Evolutionary conservation across 129 eudicot species (phyloP).

Genomic region (Chrysanthemum lavandulifolium): DNA sequence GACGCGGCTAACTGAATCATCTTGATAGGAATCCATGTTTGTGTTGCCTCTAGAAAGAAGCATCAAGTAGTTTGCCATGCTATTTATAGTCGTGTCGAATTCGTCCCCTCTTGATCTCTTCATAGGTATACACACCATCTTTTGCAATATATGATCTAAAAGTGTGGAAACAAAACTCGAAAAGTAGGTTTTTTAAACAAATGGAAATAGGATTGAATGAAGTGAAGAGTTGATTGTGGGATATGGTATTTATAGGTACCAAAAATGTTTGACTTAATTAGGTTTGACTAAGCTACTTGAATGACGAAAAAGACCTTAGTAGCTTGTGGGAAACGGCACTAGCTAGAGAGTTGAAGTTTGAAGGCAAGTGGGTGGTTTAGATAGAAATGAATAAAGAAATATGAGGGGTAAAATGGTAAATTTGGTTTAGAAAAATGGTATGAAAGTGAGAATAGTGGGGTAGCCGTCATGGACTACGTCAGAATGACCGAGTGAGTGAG

Average conservation of each 20-base stretch:
- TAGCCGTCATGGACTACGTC: constrained; percentile 36
- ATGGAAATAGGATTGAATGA: constrained; percentile 29
- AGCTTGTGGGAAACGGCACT: constrained; percentile 26
- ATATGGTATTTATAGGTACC: constrained; percentile 35
- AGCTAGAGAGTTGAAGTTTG: constrained; percentile 24
- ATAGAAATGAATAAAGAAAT: background rate
- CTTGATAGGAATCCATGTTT: constrained; percentile 7
- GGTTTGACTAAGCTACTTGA: constrained; percentile 31
- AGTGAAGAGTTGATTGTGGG: constrained; percentile 15
- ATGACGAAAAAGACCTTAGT: too few species aligned
- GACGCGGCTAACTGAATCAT: constrained; percentile 32
- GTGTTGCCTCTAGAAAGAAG: constrained; percentile 40
- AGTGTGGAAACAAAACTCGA: background rate
- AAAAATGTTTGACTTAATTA: constrained; percentile 32
- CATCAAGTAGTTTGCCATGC: constrained; percentile 73
- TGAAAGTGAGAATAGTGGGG: constrained; percentile 15
- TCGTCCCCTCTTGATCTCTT: constrained; percentile 63
- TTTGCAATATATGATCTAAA: background rate
- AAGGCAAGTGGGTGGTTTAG: constrained; percentile 23
- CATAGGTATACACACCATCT: constrained; percentile 36
- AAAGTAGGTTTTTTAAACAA: constrained; percentile 31
- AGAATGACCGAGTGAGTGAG: constrained; percentile 41
- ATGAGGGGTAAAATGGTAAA: constrained; percentile 10
- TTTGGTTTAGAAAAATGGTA: background rate
- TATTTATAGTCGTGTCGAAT: constrained; percentile 28